Base-by-base conservation (phyloP, 2,329 filamentous ascomycete genomes). In the Penicillium rolfsii region DNA sequence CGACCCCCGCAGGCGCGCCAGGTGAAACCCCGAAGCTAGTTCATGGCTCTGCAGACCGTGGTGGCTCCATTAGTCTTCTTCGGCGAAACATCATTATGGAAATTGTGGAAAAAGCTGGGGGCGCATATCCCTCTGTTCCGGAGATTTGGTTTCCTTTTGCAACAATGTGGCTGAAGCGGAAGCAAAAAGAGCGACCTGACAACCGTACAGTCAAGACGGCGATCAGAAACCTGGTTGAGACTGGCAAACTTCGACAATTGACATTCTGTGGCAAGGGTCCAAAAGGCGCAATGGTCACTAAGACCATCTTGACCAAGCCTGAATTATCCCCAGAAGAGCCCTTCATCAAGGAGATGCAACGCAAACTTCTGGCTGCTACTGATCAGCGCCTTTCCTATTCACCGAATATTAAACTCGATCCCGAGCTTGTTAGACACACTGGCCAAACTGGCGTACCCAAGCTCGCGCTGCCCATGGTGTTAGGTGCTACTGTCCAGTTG, bases 121-220 rank as follows among this genome's bases (percentile, higher is more conserved):
- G 86, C 7, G 81, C 83, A 2, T 87, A 83, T 56, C 84, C 85
- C 2, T 79, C 82, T 40, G 80, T 83, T 26, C 77, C 76, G 48
- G 84, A 86, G 64, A 77, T 87, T n/a, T 81, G 79, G 71, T 78
- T 81, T 63, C 82, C 85, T 8, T 87, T 86, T 64, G 74, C 78
- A 14, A 80, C 80, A 2, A 74, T 80, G 16, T 88, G 85, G 85
- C 74, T 80, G 55, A 80, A 77, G 61, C 67, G 73, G 8, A 80
- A 79, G 14, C 71, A 77, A 60, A 71, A 77, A 45, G 77, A 77
- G 58, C 78, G 70, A 52, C 84, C 85, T 0, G 83, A 87, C 63
- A 75, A 79, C 38, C 78, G 81, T 40, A 87, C 85, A 1, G 71
- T 88, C 33, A 80, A 78, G 30, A 77, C 76, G 14, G 75, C 82